Base-by-base conservation (phyloP, 2,329 filamentous ascomycete species). In the Endoconidiophora polonica region DNA sequence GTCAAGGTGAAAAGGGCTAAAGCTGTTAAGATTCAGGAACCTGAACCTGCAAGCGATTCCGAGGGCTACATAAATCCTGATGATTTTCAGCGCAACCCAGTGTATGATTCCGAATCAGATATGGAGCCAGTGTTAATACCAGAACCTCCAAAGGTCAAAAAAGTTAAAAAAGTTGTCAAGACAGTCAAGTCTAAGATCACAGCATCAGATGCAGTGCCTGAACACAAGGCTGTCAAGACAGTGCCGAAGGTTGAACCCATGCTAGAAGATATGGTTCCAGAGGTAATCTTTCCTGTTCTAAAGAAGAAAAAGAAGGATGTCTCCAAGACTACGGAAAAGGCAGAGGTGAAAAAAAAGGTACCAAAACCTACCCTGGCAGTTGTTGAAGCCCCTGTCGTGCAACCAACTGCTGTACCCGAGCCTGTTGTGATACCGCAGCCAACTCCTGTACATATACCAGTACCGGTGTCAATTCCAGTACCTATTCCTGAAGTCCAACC, bases 71-170 rank as follows among this genome's bases (percentile, higher is more conserved):
- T 20, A 12, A 29, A 46, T 49, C 46, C 33, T 6, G 46, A 42
- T 10, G 46, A 49, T 26, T 47, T 43, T 38, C 33, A 48, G 18
- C 38, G 16, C 14, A 26, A 48, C n/a, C n/a, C 16, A 39, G 20
- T 37, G 9, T 22, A 24, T 4, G 44, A 36, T 14, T 29, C 14
- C 4, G 49, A 33, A 3, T 48, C 52, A 9, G 50, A 49, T 26
- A 41, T 41, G 16, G 46, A 52, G 5, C 23, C 23, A 20, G 59
- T 55, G 26, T 58, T 53, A 42, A 58, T 56, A 49, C 56, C 54
- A 1, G 50, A 55, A 49, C 56, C 54, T 37, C 54, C 45, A 24
- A 52, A 49, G 22, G 37, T 52, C 24, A 52, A 52, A 24, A 52
- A 52, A 41, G 37, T 45, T n/a, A 52, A 52, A 42, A 52, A 52